Conservation (phyloP, 768 basidiomycete species). For the Suillus hirtellus region DNA sequence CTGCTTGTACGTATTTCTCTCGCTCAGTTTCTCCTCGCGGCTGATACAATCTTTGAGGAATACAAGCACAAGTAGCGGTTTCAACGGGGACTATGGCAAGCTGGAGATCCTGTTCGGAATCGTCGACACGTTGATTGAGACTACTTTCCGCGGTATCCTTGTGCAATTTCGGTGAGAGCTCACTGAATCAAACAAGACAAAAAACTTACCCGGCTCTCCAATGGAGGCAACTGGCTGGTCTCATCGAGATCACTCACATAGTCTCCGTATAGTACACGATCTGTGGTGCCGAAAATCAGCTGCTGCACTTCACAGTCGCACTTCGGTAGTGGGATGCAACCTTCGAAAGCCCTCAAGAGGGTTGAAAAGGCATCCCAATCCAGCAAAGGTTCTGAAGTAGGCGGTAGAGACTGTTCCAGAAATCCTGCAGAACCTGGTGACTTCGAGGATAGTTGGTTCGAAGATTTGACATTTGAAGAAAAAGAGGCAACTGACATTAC, state of each 20-base stretch:
- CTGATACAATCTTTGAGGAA: constrained; percentile 69
- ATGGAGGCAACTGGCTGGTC: not conserved
- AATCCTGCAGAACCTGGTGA: not conserved
- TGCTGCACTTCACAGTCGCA: not conserved
- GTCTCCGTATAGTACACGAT: not conserved
- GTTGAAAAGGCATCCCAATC: not conserved
- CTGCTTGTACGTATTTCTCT: constrained; percentile 70
- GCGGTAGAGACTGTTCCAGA: not conserved
- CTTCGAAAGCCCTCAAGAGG: not conserved
- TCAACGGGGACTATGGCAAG: constrained; percentile 26
- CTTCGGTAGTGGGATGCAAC: too few relatives aligned
- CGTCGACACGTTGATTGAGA: not conserved
- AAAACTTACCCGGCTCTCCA: not conserved
- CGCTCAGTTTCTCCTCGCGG: constrained; percentile 72
- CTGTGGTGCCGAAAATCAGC: not conserved
- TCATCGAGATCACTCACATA: not conserved
- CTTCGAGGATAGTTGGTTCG: not conserved
- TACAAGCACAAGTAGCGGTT: constrained; percentile 39
- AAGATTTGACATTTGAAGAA: not conserved
- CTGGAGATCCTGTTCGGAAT: constrained; percentile 15
- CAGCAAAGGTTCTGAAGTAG: not conserved
- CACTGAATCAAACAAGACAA: not conserved
- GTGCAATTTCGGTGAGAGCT: not conserved
- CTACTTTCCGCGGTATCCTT: not conserved
- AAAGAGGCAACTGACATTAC: not conserved